A percentile compares a stretch with the other conserved stretches of the same genome.
Conservation (phyloP, 208 protist genomes). For the Lotmaria passim region DNA sequence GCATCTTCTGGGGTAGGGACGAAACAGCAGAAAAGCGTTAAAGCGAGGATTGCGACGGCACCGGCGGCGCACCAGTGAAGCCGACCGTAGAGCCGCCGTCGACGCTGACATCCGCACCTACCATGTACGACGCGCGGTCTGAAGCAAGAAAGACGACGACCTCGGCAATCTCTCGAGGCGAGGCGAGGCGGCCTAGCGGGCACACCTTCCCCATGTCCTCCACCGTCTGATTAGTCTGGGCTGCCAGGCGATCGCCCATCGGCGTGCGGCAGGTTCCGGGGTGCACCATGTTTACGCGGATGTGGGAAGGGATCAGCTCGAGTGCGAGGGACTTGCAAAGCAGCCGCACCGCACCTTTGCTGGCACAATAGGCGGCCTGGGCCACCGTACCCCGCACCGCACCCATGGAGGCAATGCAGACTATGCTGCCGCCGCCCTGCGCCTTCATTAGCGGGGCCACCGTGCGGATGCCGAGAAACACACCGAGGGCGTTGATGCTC, state of each 20-base stretch:
- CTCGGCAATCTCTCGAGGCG: background rate
- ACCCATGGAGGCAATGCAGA: background rate
- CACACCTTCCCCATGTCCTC: background rate
- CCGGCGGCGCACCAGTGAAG: no score
- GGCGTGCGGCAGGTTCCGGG: background rate
- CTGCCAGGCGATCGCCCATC: background rate
- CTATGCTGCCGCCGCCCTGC: constrained; percentile 4
- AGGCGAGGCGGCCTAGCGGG: background rate
- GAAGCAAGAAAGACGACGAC: background rate
- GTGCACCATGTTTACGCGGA: constrained; percentile 1
- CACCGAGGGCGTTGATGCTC: constrained; percentile 1
- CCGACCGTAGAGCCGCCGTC: background rate
- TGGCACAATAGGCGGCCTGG: background rate
- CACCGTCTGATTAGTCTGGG: background rate
- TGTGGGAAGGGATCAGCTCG: background rate
- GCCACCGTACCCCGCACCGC: background rate
- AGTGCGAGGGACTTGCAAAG: background rate
- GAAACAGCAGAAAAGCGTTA: no score
- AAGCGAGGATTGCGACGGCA: no score
- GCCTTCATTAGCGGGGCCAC: constrained; percentile 2
- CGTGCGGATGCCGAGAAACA: constrained; percentile 1
- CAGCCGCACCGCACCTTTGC: constrained; percentile 3
- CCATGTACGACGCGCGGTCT: constrained; percentile 1
- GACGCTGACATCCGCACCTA: background rate
- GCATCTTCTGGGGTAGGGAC: no score